Base-by-base conservation (phyloP, 495 filamentous ascomycete species). In the Bacidia gigantensis region DNA sequence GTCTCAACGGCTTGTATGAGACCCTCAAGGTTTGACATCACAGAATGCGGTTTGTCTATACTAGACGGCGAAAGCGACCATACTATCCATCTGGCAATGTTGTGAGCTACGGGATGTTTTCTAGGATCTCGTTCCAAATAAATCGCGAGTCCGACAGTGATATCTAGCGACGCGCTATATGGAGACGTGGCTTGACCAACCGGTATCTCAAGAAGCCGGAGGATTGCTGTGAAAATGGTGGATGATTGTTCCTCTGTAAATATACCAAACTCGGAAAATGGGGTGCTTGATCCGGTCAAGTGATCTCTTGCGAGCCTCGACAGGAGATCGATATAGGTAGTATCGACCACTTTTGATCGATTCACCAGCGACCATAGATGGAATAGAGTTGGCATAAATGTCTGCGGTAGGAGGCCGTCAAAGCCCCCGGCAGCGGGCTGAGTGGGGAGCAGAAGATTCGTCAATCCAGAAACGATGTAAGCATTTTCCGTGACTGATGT, bases 1-100 rank as follows among this genome's bases (percentile, higher is more conserved):
- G 92, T 99, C 64, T 99, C 92, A 43, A 97, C 84, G 12, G 87
- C 93, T 62, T 97, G 83, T 56, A 99, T 87, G 38, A 99, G 73
- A 7, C 89, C 92, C 63, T 99, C 93, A 1, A 99, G 78, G 54
- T 83, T 86, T 23, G 82, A 73, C 56, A 98, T 65, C 48, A 95
- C 77, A 0, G 89, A 96, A 54, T 83, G 80, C 40, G 79, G 72
- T n/a, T 78, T 70, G 43, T 86, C 79, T 20, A 95, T 70, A 61
- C 86, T 94, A 26, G 79, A 69, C 1, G 92, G 92, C 0, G 93
- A 97, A 26, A 99, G 67, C 2, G 89, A 95, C 78, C 89, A 86
- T 38, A 94, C 81, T 44, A 99, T 86, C 87, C 87, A 95, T 55
- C 92, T 74, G n/a, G 93, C 89, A 51, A 96, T 86, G 62, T 89